Conservation (phyloP, 1,284 basidiomycete species). For the Bondarzewia mesenterica region DNA sequence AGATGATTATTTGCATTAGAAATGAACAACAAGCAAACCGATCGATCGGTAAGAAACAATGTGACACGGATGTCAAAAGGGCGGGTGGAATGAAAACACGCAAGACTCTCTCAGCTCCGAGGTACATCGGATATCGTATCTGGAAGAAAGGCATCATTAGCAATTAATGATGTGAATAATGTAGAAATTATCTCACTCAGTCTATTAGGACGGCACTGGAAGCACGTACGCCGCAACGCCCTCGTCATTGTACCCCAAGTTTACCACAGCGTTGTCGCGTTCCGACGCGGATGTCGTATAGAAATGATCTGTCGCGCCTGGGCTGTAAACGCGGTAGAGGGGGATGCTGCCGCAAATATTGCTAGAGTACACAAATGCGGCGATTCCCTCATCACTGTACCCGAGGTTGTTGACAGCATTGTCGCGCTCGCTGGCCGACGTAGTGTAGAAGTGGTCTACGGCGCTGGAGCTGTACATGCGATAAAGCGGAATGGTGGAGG, state of each 20-base stretch:
- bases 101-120: no score
- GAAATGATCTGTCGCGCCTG: conserved; percentile 7
- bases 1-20: no score
- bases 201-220: no score
- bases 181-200: no score
- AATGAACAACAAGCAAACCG: no score
- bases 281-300: conserved; percentile 6
- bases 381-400: conserved; percentile 10
- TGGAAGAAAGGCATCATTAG: no score
- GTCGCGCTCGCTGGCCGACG: conserved; percentile 7
- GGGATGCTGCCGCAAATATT: conserved; percentile 4
- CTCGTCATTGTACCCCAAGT: neutral
- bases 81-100: no score
- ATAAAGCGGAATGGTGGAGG: neutral
- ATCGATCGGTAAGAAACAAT: no score
- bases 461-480: conserved; percentile 1
- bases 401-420: conserved; percentile 6
- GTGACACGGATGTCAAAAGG: no score
- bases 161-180: no score
- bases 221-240: neutral
- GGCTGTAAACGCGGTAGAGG: conserved; percentile 8
- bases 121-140: no score
- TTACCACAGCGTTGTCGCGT: neutral
- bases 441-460: conserved; percentile 15
- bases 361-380: conserved; percentile 6